Percentiles rank a stretch among this genome's conserved stretches.
Evolutionary conservation across 1,284 basidiomycete species (phyloP).

Genomic region (Ceratobasidium sp.): DNA sequence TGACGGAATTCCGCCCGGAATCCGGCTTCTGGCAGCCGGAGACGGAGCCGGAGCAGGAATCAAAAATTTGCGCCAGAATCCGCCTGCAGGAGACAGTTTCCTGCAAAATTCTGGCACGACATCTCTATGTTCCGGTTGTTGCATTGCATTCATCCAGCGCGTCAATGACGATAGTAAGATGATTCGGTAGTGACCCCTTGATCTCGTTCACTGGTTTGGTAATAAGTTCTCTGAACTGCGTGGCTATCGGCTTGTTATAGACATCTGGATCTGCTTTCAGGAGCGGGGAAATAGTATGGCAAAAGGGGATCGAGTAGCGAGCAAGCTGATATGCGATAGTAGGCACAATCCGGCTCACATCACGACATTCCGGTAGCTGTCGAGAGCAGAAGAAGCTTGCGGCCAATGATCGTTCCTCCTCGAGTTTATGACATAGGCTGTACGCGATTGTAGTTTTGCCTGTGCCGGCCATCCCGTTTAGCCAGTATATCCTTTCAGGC

Average conservation of each 20-base stretch:
- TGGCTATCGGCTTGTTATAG: too few species aligned
- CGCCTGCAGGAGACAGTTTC: too few species aligned
- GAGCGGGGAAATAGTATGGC: not conserved
- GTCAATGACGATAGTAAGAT: constrained; percentile 9
- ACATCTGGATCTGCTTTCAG: too few species aligned
- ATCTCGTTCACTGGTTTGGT: too few species aligned
- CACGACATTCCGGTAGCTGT: not conserved
- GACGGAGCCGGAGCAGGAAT: too few species aligned
- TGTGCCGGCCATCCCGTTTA: constrained; percentile 23
- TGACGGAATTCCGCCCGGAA: too few species aligned
- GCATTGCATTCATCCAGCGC: constrained; percentile 22
- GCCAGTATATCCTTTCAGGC: not conserved
- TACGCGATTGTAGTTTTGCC: constrained; percentile 16
- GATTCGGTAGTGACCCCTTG: not conserved
- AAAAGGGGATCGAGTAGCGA: not conserved
- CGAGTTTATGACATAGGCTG: not conserved
- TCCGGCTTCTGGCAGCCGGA: too few species aligned
- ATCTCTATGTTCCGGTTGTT: too few species aligned
- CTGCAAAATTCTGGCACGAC: too few species aligned
- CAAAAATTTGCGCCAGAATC: too few species aligned
- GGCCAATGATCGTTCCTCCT: not conserved
- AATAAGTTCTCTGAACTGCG: too few species aligned
- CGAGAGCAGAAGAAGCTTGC: constrained; percentile 27
- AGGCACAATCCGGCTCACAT: constrained; percentile 1
- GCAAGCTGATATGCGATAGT: constrained; percentile 13